These are phyloP conservation scores for Entomortierella parvispora DNA, from an alignment of 192 early-diverging fungal genomes.

Conservation along the genomic window DNA sequence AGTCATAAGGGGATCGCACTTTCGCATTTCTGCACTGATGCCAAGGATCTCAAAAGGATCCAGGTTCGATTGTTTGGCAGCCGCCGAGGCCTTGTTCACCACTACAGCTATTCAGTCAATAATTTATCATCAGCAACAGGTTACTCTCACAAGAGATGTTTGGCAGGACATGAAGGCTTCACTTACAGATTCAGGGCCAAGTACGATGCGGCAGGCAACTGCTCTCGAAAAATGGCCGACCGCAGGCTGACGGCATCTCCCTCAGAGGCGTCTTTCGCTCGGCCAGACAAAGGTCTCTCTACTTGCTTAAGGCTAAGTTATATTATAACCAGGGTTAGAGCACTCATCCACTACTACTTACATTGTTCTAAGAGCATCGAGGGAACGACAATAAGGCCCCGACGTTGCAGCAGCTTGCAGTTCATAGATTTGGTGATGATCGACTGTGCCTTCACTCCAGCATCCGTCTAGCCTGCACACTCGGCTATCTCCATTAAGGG, in stretches of 20 bases:
- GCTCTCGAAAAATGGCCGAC: conserved; percentile 12
- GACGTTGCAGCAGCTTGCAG: background rate
- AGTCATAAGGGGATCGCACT: conserved; percentile 4
- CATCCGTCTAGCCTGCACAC: conserved; percentile 3
- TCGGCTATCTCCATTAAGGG: conserved; percentile 3
- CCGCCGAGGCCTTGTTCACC: conserved; percentile 9
- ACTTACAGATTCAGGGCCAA: conserved; percentile 8
- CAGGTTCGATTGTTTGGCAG: conserved; percentile 7
- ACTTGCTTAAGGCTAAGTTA: background rate
- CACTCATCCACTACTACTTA: background rate
- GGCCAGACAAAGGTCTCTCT: conserved; percentile 11
- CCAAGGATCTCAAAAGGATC: background rate
- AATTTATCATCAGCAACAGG: too few relatives aligned
- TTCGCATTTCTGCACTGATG: conserved; percentile 1
- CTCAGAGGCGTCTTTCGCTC: conserved; percentile 4
- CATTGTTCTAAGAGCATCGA: conserved; percentile 17
- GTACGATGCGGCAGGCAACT: background rate
- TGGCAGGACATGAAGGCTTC: background rate
- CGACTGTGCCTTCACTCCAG: conserved; percentile 9
- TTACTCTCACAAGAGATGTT: background rate
- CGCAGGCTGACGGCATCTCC: conserved; percentile 6
- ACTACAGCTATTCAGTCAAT: background rate
- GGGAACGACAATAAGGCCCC: conserved; percentile 1
- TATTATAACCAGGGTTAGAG: background rate
- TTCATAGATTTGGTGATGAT: conserved; percentile 12